phyloP scores from a whole-genome alignment of 495 filamentous ascomycete genomes.

The Podospora australis region DNA sequence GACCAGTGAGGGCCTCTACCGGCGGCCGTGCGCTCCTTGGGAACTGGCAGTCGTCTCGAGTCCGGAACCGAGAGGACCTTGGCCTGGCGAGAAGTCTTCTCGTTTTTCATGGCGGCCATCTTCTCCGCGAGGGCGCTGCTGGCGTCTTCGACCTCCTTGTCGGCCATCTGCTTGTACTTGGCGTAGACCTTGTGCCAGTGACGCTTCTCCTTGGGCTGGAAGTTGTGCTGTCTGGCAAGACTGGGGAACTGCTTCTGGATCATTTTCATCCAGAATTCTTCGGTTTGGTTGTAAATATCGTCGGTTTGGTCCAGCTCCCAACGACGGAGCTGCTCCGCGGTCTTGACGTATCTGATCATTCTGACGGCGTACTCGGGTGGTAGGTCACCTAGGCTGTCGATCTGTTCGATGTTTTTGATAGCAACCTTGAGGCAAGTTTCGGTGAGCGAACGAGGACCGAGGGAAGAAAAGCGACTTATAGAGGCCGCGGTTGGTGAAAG shows the following conservation, averaged over 20 bases:
- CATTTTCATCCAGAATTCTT: constrained; percentile 33
- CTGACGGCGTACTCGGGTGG: constrained; percentile 5
- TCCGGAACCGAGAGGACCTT: constrained; percentile 21
- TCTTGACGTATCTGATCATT: constrained; percentile 28
- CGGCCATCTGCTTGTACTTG: constrained; percentile 33
- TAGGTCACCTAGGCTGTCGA: constrained; percentile 11
- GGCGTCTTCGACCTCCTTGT: constrained; percentile 46
- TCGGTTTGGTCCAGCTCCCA: constrained; percentile 29
- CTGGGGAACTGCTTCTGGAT: constrained; percentile 29
- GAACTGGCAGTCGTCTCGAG: constrained; percentile 14
- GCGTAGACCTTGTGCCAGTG: constrained; percentile 34
- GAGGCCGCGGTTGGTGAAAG: too few relatives aligned
- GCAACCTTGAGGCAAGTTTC: constrained; percentile 27
- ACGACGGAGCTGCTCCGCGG: constrained; percentile 27
- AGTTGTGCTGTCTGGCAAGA: constrained; percentile 18
- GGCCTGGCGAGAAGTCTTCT: constrained; percentile 23
- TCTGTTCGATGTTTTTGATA: constrained; percentile 20
- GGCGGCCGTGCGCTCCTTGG: background rate
- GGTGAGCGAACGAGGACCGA: constrained; percentile 28
- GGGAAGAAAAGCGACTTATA: too few relatives aligned
- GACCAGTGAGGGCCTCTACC: constrained; percentile 6
- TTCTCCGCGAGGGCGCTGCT: constrained; percentile 32
- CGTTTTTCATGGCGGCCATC: constrained; percentile 23
- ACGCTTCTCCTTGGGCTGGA: constrained; percentile 24
- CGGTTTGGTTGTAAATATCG: constrained; percentile 28